phyloP scores from a whole-genome alignment of 2,329 filamentous ascomycete genomes.

The Fusarium sp. region DNA sequence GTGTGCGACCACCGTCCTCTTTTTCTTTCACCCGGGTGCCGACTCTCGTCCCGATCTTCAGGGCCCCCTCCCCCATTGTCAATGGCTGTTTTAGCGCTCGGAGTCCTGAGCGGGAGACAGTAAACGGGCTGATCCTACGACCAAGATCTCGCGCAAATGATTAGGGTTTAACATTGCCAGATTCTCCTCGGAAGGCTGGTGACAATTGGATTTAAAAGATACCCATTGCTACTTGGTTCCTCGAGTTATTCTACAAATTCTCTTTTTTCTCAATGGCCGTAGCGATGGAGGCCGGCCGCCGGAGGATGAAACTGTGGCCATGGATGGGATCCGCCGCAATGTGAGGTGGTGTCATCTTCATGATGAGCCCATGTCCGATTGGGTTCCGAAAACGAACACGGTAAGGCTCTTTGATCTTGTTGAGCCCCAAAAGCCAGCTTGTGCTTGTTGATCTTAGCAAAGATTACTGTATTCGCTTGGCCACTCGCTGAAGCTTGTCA shows the following conservation, averaged over 20 bases:
- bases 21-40: constrained; percentile 2
- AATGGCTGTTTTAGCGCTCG: constrained; percentile 2
- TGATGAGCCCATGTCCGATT: constrained; percentile 23
- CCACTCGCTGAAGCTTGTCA: not conserved
- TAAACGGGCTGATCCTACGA: not conserved
- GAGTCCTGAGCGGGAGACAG: not conserved
- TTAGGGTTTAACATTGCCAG: not conserved
- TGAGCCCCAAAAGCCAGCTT: not conserved
- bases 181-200: not conserved
- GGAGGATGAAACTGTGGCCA: constrained; percentile 13
- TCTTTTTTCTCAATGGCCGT: not conserved
- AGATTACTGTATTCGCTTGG: not conserved
- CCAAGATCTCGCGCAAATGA: not conserved
- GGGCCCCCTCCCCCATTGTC: not conserved
- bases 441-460: not conserved
- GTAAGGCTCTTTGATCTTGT: constrained; percentile 2
- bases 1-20: not conserved
- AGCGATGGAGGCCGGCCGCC: not conserved
- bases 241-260: not conserved
- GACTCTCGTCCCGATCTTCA: constrained; percentile 9
- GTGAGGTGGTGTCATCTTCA: constrained; percentile 25
- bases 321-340: constrained; percentile 7
- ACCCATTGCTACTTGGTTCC: not conserved
- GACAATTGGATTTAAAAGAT: not conserved
- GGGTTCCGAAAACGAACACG: constrained; percentile 46